Evolutionary conservation across 768 basidiomycete species (phyloP).

Genomic region (Asterophora lycoperdoides): DNA sequence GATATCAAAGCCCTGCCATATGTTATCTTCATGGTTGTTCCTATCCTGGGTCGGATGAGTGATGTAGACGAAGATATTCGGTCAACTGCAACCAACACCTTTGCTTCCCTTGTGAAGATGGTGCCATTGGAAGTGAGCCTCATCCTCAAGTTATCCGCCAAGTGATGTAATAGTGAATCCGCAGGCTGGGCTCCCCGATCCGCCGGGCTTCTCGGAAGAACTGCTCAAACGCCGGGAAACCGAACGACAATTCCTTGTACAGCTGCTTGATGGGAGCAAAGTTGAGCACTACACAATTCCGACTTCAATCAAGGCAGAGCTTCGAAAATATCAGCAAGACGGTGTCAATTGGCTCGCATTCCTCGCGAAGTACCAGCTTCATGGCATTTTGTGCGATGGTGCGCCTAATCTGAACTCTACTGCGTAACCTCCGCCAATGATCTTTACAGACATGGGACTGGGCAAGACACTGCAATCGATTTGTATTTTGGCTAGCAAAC

Average conservation of each 20-base stretch:
- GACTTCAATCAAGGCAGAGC: slow-evolving; percentile 83
- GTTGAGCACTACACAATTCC: slow-evolving; percentile 89
- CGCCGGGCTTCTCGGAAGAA: slow-evolving; percentile 86
- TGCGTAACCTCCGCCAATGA: neutral
- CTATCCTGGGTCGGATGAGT: slow-evolving; percentile 95
- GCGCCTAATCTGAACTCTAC: slow-evolving; percentile 18
- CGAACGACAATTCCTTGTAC: slow-evolving; percentile 88
- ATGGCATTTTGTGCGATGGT: slow-evolving; percentile 98
- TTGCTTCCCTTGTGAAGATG: slow-evolving; percentile 97
- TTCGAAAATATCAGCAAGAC: slow-evolving; percentile 97
- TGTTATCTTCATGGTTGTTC: slow-evolving; percentile 94
- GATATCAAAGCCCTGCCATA: slow-evolving; percentile 96
- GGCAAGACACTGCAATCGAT: slow-evolving; percentile 98
- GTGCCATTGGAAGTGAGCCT: slow-evolving; percentile 87
- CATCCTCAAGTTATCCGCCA: neutral
- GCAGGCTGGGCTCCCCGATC: slow-evolving; percentile 95
- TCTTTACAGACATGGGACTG: slow-evolving; percentile 86
- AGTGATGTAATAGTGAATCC: neutral
- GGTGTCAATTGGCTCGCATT: slow-evolving; percentile 99
- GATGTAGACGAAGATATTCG: slow-evolving; percentile 90
- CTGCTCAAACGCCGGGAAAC: slow-evolving; percentile 79
- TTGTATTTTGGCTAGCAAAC: slow-evolving; percentile 93
- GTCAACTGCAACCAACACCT: slow-evolving; percentile 93
- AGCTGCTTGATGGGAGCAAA: slow-evolving; percentile 92
- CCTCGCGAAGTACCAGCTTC: slow-evolving; percentile 94